A percentile compares a stretch with the other conserved stretches of the same genome.
Conservation (phyloP, 768 basidiomycete species). For the Lactarius trivialis region DNA sequence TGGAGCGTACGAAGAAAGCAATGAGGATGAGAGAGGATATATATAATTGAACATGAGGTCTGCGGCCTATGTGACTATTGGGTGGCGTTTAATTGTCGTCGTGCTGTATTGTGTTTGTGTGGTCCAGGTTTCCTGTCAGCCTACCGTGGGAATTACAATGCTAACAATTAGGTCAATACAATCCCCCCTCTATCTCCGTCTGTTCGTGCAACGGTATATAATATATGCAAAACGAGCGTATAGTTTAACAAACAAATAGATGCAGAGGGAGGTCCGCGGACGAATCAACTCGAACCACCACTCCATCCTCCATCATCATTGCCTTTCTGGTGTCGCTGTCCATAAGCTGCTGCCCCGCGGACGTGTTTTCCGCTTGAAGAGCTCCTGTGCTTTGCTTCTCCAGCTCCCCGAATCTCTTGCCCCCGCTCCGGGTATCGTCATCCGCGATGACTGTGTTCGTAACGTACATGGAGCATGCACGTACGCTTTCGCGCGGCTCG, state of each 20-base stretch:
- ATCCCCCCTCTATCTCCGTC: neutral
- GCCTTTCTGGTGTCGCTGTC: neutral
- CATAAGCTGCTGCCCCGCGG: neutral
- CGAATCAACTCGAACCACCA: neutral
- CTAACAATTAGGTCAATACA: neutral
- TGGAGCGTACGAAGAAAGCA: neutral
- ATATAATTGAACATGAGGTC: neutral
- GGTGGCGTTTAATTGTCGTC: neutral
- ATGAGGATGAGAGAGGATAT: constrained; percentile 11
- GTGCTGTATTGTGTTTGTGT: neutral
- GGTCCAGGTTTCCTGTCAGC: too few species aligned
- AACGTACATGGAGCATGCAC: constrained; percentile 11
- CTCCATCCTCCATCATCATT: neutral
- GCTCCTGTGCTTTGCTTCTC: constrained; percentile 13
- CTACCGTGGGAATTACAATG: neutral
- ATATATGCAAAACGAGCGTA: neutral
- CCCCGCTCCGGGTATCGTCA: constrained; percentile 11
- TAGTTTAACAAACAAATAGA: too few species aligned
- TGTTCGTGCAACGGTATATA: neutral
- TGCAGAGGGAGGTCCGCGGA: neutral
- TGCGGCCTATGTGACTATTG: neutral
- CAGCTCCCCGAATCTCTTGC: neutral
- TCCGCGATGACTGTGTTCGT: constrained; percentile 2
- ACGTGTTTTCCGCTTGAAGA: constrained; percentile 10
- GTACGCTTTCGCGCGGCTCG: neutral